Base-by-base conservation (phyloP, 257 asterid species). In the Fraxinus pennsylvanica region DNA sequence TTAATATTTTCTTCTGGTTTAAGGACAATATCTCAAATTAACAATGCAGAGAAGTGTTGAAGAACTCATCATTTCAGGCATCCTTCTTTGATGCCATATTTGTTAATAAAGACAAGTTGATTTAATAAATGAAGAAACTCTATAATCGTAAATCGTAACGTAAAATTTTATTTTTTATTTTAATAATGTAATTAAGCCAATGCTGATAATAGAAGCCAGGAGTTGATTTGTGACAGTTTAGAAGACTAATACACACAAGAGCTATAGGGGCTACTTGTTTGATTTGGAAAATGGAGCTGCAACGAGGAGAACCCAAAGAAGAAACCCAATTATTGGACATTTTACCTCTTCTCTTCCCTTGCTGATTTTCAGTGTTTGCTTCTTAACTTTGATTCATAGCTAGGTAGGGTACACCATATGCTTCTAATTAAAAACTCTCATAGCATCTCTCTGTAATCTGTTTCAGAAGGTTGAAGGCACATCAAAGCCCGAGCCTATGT, bases 401-500 rank as follows among this genome's bases (percentile, higher is more conserved):
- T 63, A 32, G 21, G 33, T 63, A 63, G 35, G 17, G 35, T 4
- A 1, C 36, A 27, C 13, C 36, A 25, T 9, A 0, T 25, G 12
- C 30, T 21, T 9, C 29, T 8, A 59, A 59, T n/a, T 8, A 59
- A 59, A n/a, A 57, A 59, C 32, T 59, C 67, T 22, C 22, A 21
- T 2, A n/a, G 14, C 13, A 0, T 59, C 36, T 63, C 68, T 61
- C n/a, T 63, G 69, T 63, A 6, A 22, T 63, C 69, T 27, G 8
- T 63, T 63, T 63, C 69, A 57, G 66, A 61, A 21, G 68, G 29
- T 61, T 61, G 68, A 61, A 61, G 33, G 30, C 68, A 25, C 17
- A 21, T 61, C 68, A 61, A 61, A 0, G 32, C 29, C 33, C 33
- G 5, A 22, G 68, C 68, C 32, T 1, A 6, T 61, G 30, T 25